Evolutionary conservation across 306 rosid species (phyloP), one percentile per base, ranked within the genome.

Genomic region (Prinsepia uniflora): DNA sequence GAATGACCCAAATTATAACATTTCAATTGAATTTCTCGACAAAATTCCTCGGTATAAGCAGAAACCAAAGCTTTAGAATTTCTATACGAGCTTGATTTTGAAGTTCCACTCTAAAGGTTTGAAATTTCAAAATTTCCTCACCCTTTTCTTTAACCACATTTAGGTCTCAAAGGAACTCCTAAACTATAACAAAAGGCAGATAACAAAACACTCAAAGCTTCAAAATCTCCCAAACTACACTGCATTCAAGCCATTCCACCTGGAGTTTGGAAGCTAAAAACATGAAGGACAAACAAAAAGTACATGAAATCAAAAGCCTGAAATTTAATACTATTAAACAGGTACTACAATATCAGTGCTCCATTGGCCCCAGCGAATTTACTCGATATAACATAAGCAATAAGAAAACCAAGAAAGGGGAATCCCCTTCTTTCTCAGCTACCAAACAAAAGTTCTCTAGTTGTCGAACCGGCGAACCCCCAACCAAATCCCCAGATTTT

Each of bases 1-100:
- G 20, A 60, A 36, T 34, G 64, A 59, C 44, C 43, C 11, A 10
- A 17, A 41, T 2, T 10, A 34, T 63, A 42, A 19, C 5, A 5
- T 63, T 63, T 5, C 14, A 60, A 60, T 60, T 15, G 18, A 11
- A 36, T 18, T 13, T 46, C 24, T n/a, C 65, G 10, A 17, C 24
- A 6, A 74, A 20, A 40, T 56, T 41, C 55, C 60, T 74, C 48
- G 36, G 59, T 55, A 65, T 34, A 65, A 5, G 7, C 43, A 36
- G 36, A 22, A 48, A 55, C 17, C 19, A 74, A 65, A 22, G n/a
- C 10, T 50, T 68, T 61, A 43, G 39, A 60, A 39, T 20, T 59
- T 42, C 20, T 49, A 71, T 42, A 53, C n/a, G 42, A 40, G 42
- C 22, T 66, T 48, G 8, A 54, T 53, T 19, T 40, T 46, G 59